Base-by-base conservation (phyloP, 345 rosid species). In the Aquilaria malaccensis region DNA sequence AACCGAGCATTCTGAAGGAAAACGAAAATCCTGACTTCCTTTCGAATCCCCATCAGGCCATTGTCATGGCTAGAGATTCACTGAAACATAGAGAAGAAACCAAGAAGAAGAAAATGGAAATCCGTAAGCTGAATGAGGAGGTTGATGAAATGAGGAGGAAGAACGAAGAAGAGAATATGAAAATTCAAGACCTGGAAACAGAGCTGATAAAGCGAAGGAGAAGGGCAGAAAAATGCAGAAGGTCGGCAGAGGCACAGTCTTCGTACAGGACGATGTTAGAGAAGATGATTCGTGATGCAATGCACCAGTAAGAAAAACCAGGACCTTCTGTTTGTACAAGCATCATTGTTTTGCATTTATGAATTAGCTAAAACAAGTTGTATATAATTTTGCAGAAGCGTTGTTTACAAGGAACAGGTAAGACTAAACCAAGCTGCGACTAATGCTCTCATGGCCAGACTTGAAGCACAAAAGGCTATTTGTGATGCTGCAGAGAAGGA, bases 261-360 rank as follows among this genome's bases (percentile, higher is more conserved):
- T 88, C 99, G 0, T 86, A 95, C 31, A 76, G 93, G 64, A 80
- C 72, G 30, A 83, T 81, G 81, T 81, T 88, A 0, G 96, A 90
- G 85, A 94, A 88, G 82, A 88, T 91, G 99, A 91, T 95, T 62
- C 82, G 95, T 1, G 96, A 94, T 70, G 99, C 99, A 33, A 88
- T 94, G 97, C 99, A 94, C 80, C 97, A 90, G 97, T 94, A 83
- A 83, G 94, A 63, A 69, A 52, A 7, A 45, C 33, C 56, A 31
- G 45, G 30, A 45, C 32, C 9, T 52, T 56, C 31, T 13, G 14
- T 31, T 30, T 6, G 52, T 15, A 29, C 30, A 11, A 33, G 1
- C 10, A 15, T 51, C 1, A 4, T 53, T 66, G 33, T 58, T 37
- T 57, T 66, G 59, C 30, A 11, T 14, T 22, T 41, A 13, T 58